A percentile compares a stretch with the other conserved stretches of the same genome.
Evolutionary conservation across 768 basidiomycete species (phyloP).

Genomic region (Amanita exitialis): DNA sequence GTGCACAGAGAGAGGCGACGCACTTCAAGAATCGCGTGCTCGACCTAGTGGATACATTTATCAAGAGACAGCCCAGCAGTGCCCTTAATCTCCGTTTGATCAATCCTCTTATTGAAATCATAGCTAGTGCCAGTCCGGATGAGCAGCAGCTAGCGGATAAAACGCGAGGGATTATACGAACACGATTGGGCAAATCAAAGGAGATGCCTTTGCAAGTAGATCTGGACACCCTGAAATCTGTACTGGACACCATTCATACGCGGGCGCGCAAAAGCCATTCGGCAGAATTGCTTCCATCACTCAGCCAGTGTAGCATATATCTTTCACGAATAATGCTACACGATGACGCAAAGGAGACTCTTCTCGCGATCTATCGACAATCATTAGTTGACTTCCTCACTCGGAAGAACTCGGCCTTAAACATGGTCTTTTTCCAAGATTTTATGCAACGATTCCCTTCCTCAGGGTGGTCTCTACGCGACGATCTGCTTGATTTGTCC

Average conservation of each 20-base stretch:
- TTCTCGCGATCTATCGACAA: constrained; percentile 46
- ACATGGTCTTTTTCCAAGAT: constrained; percentile 67
- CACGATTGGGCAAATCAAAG: constrained; percentile 65
- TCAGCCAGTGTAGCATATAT: constrained; percentile 66
- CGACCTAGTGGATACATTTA: constrained; percentile 84
- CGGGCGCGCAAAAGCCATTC: constrained; percentile 62
- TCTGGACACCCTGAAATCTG: constrained; percentile 28
- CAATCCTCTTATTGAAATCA: constrained; percentile 68
- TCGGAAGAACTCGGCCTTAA: constrained; percentile 72
- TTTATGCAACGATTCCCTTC: constrained; percentile 58
- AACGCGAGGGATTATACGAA: constrained; percentile 67
- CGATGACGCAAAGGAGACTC: constrained; percentile 30
- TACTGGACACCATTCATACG: constrained; percentile 56
- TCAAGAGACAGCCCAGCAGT: constrained; percentile 71
- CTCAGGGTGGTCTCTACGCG: constrained; percentile 56
- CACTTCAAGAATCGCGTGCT: constrained; percentile 96
- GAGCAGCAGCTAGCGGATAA: constrained; percentile 89
- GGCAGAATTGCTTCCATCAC: constrained; percentile 48
- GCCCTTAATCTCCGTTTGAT: constrained; percentile 58
- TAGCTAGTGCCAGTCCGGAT: constrained; percentile 54
- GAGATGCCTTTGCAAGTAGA: constrained; percentile 46
- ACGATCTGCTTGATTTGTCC: constrained; percentile 45
- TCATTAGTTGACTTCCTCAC: constrained; percentile 71
- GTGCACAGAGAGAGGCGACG: constrained; percentile 78
- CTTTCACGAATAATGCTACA: constrained; percentile 41